These are phyloP conservation scores for Fereydounia khargensis DNA, from an alignment of 1,284 basidiomycete species.

Conservation along the genomic window DNA sequence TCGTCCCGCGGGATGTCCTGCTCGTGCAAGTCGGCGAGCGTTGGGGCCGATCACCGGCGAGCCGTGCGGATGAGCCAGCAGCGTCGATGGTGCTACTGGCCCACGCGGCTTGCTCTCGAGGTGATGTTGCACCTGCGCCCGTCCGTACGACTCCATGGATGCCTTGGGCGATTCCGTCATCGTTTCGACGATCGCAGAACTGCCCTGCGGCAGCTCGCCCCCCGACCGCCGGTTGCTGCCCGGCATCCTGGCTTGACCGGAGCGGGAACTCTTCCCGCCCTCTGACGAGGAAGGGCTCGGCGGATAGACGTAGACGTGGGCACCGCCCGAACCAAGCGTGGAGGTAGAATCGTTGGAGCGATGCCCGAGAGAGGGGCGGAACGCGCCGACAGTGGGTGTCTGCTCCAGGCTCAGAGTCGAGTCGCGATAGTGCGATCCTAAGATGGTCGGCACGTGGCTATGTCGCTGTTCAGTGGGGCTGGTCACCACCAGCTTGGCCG, in stretches of 20 bases:
- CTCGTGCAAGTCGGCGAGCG: slow-evolving; percentile 6
- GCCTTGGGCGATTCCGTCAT: slow-evolving; percentile 2
- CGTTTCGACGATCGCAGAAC: slow-evolving; percentile 20
- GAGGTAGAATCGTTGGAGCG: slow-evolving; percentile 19
- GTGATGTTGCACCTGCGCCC: background rate
- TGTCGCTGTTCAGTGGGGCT: slow-evolving; percentile 10
- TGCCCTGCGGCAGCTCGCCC: slow-evolving; percentile 11
- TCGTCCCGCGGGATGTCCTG: slow-evolving; percentile 42
- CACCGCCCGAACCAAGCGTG: slow-evolving; percentile 21
- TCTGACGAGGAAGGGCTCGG: slow-evolving; percentile 41
- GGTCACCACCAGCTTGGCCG: no score
- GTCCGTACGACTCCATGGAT: background rate
- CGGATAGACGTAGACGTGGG: slow-evolving; percentile 46
- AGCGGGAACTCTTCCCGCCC: no score
- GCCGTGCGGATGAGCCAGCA: slow-evolving; percentile 17
- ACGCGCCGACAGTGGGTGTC: slow-evolving; percentile 19
- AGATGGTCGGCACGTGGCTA: slow-evolving; percentile 25
- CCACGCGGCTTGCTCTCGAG: background rate
- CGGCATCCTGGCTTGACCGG: slow-evolving; percentile 4
- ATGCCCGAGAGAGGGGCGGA: slow-evolving; percentile 14
- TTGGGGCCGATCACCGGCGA: slow-evolving; percentile 9
- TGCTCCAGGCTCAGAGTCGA: no score
- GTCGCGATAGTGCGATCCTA: no score
- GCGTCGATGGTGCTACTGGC: slow-evolving; percentile 30
- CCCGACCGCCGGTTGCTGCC: no score